Conservation (phyloP, 1,284 basidiomycete genomes). For the Sporisorium graminicola region DNA sequence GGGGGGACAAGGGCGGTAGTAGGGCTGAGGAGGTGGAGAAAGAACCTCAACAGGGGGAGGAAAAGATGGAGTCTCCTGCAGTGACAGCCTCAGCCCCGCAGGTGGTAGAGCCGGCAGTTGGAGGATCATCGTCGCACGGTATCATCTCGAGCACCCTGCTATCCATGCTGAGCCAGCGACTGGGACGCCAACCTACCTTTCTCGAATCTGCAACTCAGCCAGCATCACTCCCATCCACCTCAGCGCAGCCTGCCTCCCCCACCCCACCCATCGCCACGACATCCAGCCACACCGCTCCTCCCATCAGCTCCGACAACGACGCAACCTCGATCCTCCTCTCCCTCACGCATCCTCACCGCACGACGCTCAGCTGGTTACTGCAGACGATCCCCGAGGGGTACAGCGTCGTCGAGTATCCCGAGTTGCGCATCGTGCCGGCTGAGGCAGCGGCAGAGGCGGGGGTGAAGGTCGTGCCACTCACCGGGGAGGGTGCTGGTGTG, state of each 20-base stretch:
- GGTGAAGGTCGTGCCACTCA: not conserved
- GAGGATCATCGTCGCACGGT: not conserved
- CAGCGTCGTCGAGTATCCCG: conserved; percentile 27
- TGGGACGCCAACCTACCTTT: conserved; percentile 6
- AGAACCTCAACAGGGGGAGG: not conserved
- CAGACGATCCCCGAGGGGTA: conserved; percentile 23
- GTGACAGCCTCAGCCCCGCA: not conserved
- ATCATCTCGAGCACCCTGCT: conserved; percentile 29
- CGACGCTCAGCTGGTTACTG: conserved; percentile 11
- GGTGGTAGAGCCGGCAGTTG: not conserved
- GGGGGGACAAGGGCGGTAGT: not conserved
- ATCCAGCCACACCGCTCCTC: not conserved
- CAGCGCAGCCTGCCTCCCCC: not conserved
- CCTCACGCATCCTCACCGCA: not conserved
- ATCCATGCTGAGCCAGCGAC: conserved; percentile 13
- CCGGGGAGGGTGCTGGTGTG: not conserved
- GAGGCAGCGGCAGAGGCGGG: not conserved
- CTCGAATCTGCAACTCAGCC: not conserved
- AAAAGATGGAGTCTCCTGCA: no score
- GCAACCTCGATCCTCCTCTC: conserved; percentile 10
- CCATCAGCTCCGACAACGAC: not conserved
- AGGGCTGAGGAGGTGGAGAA: not conserved
- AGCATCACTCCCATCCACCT: not conserved
- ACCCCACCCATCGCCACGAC: not conserved
- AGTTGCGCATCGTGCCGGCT: conserved; percentile 8